Evolutionary conservation across 768 basidiomycete species (phyloP).

Genomic region (Leccinum boreale): DNA sequence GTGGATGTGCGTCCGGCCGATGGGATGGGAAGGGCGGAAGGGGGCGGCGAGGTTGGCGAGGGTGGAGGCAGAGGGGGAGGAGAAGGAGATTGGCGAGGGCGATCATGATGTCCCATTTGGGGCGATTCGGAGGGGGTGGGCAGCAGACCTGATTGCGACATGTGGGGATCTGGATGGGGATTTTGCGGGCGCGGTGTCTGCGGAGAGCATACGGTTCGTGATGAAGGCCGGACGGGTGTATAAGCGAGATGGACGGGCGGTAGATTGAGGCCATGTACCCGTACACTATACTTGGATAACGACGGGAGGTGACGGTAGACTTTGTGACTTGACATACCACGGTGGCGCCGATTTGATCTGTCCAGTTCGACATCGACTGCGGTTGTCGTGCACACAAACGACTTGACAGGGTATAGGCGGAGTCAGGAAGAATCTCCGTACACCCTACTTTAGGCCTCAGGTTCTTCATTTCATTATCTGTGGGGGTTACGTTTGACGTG

Average conservation of each 20-base stretch:
- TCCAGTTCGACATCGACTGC: not conserved
- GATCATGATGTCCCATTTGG: constrained; percentile 57
- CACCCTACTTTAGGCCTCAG: not conserved
- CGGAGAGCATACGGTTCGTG: constrained; percentile 48
- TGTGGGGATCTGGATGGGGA: constrained; percentile 36
- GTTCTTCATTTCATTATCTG: not conserved
- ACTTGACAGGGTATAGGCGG: not conserved
- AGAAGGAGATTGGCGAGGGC: constrained; percentile 30
- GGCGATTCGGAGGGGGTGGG: constrained; percentile 49
- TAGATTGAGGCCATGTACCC: not conserved
- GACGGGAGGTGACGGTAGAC: not conserved
- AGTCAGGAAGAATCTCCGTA: not conserved
- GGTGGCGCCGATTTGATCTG: not conserved
- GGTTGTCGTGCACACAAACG: not conserved
- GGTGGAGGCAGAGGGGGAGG: constrained; percentile 25
- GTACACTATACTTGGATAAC: not conserved
- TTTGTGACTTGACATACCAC: not conserved
- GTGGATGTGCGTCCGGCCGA: constrained; percentile 51
- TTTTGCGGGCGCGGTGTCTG: constrained; percentile 44
- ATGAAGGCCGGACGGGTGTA: constrained; percentile 56
- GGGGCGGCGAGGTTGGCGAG: constrained; percentile 25
- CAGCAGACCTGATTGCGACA: constrained; percentile 46
- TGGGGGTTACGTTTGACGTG: not conserved
- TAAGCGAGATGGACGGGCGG: constrained; percentile 35
- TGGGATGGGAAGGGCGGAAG: constrained; percentile 41